Conservation (phyloP, 2,329 filamentous ascomycete species). For the Ophiostoma montium region DNA sequence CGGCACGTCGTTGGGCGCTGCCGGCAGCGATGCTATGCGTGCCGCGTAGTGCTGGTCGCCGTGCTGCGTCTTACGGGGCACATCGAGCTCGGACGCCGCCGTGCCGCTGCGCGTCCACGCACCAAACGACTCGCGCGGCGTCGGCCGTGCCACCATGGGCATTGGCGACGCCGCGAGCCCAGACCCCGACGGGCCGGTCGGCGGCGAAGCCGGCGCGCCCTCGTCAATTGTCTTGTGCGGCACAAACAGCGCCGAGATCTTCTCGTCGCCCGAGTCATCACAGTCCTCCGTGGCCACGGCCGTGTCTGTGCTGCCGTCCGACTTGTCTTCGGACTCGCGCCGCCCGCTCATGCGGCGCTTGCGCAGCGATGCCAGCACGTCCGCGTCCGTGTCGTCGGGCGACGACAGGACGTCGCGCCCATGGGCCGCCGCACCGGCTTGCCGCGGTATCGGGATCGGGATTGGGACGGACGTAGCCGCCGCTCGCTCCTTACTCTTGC, state of each 20-base stretch:
- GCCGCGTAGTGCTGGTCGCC: constrained; percentile 9
- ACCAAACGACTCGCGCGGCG: constrained; percentile 25
- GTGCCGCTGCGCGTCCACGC: constrained; percentile 41
- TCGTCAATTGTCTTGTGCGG: constrained; percentile 52
- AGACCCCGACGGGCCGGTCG: not conserved
- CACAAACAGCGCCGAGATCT: constrained; percentile 74
- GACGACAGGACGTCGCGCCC: not conserved
- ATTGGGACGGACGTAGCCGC: constrained; percentile 1
- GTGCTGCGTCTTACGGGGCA: constrained; percentile 17
- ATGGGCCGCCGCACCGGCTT: not conserved
- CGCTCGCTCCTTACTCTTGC: not conserved
- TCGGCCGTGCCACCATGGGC: constrained; percentile 12
- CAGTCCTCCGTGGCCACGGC: constrained; percentile 30
- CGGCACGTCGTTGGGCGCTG: constrained; percentile 19
- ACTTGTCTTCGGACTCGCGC: constrained; percentile 24
- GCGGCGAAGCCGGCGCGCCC: constrained; percentile 17
- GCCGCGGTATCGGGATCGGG: constrained; percentile 2
- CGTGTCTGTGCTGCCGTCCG: constrained; percentile 20
- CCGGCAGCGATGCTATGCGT: constrained; percentile 6
- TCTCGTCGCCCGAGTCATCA: constrained; percentile 61
- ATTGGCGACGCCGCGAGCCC: constrained; percentile 1
- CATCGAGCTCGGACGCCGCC: constrained; percentile 34
- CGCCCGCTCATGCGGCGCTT: constrained; percentile 14
- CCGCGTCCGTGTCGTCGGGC: not conserved
- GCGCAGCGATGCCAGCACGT: not conserved